phyloP scores from a whole-genome alignment of 768 basidiomycete genomes.

The Tricholoma hemisulphureum region DNA sequence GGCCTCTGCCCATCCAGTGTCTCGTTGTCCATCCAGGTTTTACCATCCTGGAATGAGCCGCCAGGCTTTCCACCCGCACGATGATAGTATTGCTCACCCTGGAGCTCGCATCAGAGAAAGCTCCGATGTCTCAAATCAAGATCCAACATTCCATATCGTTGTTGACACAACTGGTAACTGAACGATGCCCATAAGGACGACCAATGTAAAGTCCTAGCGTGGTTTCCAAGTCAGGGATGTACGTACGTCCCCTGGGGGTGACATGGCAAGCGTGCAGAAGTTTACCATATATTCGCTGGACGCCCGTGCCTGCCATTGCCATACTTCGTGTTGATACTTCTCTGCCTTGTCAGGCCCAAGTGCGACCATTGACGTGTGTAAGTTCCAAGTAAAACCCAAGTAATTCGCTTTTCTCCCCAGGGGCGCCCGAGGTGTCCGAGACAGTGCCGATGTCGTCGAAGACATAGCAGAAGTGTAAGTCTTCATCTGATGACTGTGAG shows the following conservation, averaged over 20 bases:
- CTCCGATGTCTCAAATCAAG: slow-evolving; percentile 23
- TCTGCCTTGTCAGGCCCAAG: background rate
- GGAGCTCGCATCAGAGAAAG: slow-evolving; percentile 45
- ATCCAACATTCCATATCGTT: slow-evolving; percentile 38
- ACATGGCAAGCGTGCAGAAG: slow-evolving; percentile 33
- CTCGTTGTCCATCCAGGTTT: slow-evolving; percentile 15
- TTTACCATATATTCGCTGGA: slow-evolving; percentile 40
- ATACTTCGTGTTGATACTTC: background rate
- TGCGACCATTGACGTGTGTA: background rate
- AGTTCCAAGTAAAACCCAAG: slow-evolving; percentile 1
- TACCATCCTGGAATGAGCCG: slow-evolving; percentile 32
- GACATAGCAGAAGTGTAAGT: background rate
- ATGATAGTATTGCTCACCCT: slow-evolving; percentile 33
- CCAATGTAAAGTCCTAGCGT: slow-evolving; percentile 28
- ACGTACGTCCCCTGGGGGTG: slow-evolving; percentile 32
- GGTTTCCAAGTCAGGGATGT: slow-evolving; percentile 39
- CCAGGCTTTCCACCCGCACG: slow-evolving; percentile 37
- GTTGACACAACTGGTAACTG: slow-evolving; percentile 5
- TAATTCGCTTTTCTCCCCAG: background rate
- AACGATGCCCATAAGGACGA: slow-evolving; percentile 31
- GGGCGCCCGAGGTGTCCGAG: background rate
- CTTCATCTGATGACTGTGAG: background rate
- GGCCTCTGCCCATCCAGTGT: slow-evolving; percentile 48
- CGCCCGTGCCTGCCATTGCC: slow-evolving; percentile 13
- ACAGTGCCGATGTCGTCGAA: background rate